phyloP scores from a whole-genome alignment of 2,329 filamentous ascomycete genomes.

The Ceratocystis papillata region DNA sequence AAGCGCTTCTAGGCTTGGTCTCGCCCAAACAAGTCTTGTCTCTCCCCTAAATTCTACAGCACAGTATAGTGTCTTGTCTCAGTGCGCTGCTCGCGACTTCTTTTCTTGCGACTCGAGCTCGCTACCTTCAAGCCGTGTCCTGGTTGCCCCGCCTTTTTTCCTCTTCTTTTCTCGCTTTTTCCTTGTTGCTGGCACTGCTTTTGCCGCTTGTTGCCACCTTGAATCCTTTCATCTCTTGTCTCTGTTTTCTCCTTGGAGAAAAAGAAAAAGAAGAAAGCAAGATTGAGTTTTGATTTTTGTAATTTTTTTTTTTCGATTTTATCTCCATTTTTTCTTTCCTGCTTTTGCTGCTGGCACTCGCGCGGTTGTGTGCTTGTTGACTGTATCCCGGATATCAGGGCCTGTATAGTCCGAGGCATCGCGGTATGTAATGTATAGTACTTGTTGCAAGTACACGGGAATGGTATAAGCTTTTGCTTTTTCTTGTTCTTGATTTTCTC shows the following conservation, averaged over 20 bases:
- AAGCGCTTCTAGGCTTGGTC: too few species aligned
- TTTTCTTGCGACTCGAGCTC: too few species aligned
- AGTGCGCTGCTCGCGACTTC: not conserved
- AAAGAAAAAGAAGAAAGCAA: not conserved
- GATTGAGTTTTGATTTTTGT: not conserved
- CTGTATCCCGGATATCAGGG: constrained; percentile 7
- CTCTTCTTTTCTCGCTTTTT: constrained; percentile 1
- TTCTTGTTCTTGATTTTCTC: not conserved
- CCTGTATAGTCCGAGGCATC: constrained; percentile 5
- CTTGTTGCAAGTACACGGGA: not conserved
- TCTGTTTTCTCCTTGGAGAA: constrained; percentile 10
- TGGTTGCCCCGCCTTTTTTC: not conserved
- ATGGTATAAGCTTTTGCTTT: not conserved
- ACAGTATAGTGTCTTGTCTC: not conserved
- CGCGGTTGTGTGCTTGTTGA: not conserved
- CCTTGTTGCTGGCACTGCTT: not conserved
- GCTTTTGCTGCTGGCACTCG: not conserved
- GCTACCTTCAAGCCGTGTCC: not conserved
- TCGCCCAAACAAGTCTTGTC: too few species aligned
- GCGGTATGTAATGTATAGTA: not conserved
- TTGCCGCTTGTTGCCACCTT: constrained; percentile 12
- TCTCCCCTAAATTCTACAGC: not conserved
- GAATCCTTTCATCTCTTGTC: constrained; percentile 11
- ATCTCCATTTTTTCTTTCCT: not conserved
- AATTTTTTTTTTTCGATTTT: not conserved